Percentiles rank a stretch among this genome's conserved stretches.
These are phyloP conservation scores for Lachancea sp. DNA, from an alignment of 805 yeast genomes.

Conservation along the genomic window DNA sequence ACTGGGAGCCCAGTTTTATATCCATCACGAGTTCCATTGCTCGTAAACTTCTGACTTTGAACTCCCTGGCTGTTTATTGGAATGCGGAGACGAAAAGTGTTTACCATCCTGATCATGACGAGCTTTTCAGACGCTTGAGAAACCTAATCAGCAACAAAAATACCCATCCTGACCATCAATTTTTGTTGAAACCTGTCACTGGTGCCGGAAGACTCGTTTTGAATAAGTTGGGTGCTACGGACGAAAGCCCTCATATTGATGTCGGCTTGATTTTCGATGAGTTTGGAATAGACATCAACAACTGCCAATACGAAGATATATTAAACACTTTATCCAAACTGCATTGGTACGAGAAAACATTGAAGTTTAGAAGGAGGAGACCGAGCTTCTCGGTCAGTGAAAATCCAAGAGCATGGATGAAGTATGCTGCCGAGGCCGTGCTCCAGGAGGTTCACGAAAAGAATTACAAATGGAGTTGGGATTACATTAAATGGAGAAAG, in stretches of 20 bases:
- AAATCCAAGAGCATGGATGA: slow-evolving; percentile 75
- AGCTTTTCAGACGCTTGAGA: slow-evolving; percentile 44
- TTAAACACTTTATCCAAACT: slow-evolving; percentile 76
- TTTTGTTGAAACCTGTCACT: slow-evolving; percentile 75
- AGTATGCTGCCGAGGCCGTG: slow-evolving; percentile 72
- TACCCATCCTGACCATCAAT: slow-evolving; percentile 40
- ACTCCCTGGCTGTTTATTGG: slow-evolving; percentile 76
- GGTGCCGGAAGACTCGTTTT: slow-evolving; percentile 80
- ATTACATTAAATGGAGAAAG: slow-evolving; percentile 58
- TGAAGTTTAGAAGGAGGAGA: slow-evolving; percentile 62
- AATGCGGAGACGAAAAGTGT: slow-evolving; percentile 58
- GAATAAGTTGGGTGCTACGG: slow-evolving; percentile 72
- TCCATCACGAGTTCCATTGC: slow-evolving; percentile 61
- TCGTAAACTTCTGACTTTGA: slow-evolving; percentile 68
- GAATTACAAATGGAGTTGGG: slow-evolving; percentile 87
- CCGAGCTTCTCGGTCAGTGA: slow-evolving; percentile 51
- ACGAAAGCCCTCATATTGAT: slow-evolving; percentile 58
- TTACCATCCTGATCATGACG: slow-evolving; percentile 42
- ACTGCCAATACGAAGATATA: slow-evolving; percentile 76
- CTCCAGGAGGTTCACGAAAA: slow-evolving; percentile 73
- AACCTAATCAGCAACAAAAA: slow-evolving; percentile 36
- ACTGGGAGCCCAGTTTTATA: slow-evolving; percentile 82
- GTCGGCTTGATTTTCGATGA: slow-evolving; percentile 80
- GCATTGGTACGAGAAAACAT: slow-evolving; percentile 70
- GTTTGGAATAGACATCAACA: slow-evolving; percentile 78